A percentile compares a stretch with the other conserved stretches of the same genome.
These are phyloP conservation scores for Scheffersomyces stipitis DNA, from an alignment of 805 yeast genomes.

Conservation along the genomic window DNA sequence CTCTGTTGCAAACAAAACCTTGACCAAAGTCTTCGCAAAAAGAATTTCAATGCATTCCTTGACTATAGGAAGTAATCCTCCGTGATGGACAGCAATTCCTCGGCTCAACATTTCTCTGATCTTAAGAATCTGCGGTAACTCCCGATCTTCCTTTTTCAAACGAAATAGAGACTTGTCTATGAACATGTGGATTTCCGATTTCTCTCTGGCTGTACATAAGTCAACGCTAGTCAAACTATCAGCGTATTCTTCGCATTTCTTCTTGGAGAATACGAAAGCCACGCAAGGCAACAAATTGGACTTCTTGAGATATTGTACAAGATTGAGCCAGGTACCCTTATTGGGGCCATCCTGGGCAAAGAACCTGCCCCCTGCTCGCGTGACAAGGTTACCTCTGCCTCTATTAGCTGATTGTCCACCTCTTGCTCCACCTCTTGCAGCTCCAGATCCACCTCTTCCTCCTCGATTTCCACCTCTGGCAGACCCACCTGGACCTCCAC, in stretches of 20 bases:
- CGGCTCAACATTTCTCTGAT: conserved; percentile 79
- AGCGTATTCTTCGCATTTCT: conserved; percentile 91
- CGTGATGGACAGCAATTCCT: conserved; percentile 96
- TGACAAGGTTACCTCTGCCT: conserved; percentile 37
- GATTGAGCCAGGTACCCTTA: conserved; percentile 72
- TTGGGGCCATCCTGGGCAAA: conserved; percentile 63
- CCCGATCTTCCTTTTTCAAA: conserved; percentile 84
- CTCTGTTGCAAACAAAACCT: conserved; percentile 94
- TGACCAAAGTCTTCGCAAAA: conserved; percentile 82
- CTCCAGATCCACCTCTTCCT: conserved; percentile 20
- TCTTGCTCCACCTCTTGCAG: conserved; percentile 21
- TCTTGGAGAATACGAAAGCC: conserved; percentile 88
- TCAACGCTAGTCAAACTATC: conserved; percentile 70
- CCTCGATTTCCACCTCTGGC: conserved; percentile 46
- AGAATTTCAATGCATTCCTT: conserved; percentile 91
- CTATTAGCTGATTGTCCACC: conserved; percentile 30
- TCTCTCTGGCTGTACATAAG: conserved; percentile 80
- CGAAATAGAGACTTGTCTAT: conserved; percentile 86
- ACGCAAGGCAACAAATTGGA: conserved; percentile 86
- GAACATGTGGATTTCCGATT: conserved; percentile 90
- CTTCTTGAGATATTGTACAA: conserved; percentile 68
- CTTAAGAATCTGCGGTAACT: conserved; percentile 84
- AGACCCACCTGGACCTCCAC: conserved; percentile 44
- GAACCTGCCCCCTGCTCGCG: conserved; percentile 20
- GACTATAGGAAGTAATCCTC: conserved; percentile 89